These are phyloP conservation scores for Ceraceosorus bombacis DNA, from an alignment of 1,284 basidiomycete species.

Conservation along the genomic window DNA sequence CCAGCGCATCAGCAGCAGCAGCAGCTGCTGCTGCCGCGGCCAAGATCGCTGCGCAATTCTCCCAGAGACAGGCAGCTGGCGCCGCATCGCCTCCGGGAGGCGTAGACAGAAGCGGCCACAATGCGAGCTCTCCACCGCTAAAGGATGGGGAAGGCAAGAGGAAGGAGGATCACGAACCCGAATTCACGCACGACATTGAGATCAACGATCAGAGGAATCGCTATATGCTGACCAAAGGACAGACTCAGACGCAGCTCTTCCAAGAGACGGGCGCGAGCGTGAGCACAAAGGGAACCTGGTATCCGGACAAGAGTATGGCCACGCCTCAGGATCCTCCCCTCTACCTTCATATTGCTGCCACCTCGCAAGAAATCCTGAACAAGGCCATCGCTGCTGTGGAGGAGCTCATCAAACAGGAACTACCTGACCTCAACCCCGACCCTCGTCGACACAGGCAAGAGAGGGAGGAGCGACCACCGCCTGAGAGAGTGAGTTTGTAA, in stretches of 20 bases:
- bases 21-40: too few species aligned
- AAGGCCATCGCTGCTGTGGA: constrained; percentile 74
- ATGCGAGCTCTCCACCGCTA: too few species aligned
- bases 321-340: constrained; percentile 56
- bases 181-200: constrained; percentile 84
- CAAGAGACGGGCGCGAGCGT: constrained; percentile 48
- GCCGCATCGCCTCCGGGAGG: too few species aligned
- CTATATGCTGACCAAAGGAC: constrained; percentile 87
- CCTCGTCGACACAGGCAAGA: constrained; percentile 51
- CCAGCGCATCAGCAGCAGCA: too few species aligned
- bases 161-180: constrained; percentile 60
- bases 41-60: too few species aligned
- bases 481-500: neutral
- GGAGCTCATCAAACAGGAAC: constrained; percentile 74
- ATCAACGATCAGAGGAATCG: constrained; percentile 95
- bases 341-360: constrained; percentile 86
- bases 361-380: constrained; percentile 65
- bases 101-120: too few species aligned
- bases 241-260: constrained; percentile 76
- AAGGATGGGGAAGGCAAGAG: too few species aligned
- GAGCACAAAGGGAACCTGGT: constrained; percentile 59
- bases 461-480: constrained; percentile 57
- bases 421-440: constrained; percentile 42
- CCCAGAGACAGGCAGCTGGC: too few species aligned
- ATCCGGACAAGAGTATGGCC: constrained; percentile 55